Base-by-base conservation (phyloP, 2,329 filamentous ascomycete species). In the Fusarium illudens region DNA sequence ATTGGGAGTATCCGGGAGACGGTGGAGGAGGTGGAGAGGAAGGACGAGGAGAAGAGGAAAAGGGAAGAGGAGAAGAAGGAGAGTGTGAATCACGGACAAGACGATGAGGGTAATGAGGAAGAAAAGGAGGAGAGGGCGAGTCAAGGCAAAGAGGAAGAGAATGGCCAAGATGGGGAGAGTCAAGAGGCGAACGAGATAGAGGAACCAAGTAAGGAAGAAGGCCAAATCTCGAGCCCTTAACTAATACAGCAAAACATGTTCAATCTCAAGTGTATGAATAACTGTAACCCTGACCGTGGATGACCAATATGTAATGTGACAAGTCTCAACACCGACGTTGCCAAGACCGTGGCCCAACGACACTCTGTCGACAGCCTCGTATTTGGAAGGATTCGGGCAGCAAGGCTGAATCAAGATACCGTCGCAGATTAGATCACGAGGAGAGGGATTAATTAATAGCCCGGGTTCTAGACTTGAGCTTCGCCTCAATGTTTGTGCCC, bases 401-500 rank as follows among this genome's bases (percentile, higher is more conserved):
- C 46, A 49, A 49, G 46, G 46, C 46, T 49, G 27, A 49, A 49
- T 20, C 27, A n/a, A 32, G 46, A 30, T 32, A 19, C 19, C 27
- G 46, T 49, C 17, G 29, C 27, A 30, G 27, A 49, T 27, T 30
- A n/a, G 36, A 32, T 44, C n/a, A 46, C 25, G 37, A 33, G 51
- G 17, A 27, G 17, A 49, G 46, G 46, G n/a, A 20, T 19, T 36
- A 37, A 65, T 52, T 50, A 22, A 33, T 60, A 62, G 48, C 20
- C 49, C 52, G 27, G 42, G 30, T 52, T 34, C 51, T 27, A 32
- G 34, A 39, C 27, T 20, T 20, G 15, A 49, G 20, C 65, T 68
- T 62, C 56, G 65, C 65, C 65, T 65, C 65, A 68, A 27, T 60
- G 11, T 62, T 62, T 68, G 61, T 50, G 51, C 65, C 60, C 65